These are phyloP conservation scores for Euphorbia celastroides DNA, from an alignment of 441 rosid species.

Conservation along the genomic window DNA sequence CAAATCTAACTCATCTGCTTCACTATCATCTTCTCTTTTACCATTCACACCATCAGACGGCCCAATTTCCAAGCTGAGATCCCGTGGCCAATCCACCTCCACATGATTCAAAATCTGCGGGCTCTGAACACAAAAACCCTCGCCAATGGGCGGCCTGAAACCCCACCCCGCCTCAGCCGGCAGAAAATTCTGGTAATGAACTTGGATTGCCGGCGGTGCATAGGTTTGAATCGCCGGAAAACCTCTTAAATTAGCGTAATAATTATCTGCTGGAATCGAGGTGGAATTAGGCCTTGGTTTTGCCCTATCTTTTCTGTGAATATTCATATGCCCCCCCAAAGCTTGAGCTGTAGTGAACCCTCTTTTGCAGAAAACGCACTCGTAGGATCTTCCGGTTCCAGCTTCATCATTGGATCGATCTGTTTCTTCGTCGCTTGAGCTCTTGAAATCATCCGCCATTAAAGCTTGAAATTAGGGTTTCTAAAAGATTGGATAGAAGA, in stretches of 20 bases:
- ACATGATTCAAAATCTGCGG: slow-evolving; percentile 25
- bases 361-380: slow-evolving; percentile 62
- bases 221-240: slow-evolving; percentile 22
- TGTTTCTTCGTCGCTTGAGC: slow-evolving; percentile 34
- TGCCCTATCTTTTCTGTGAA: slow-evolving; percentile 55
- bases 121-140: slow-evolving; percentile 20
- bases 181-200: slow-evolving; percentile 18
- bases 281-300: slow-evolving; percentile 12
- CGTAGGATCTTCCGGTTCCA: slow-evolving; percentile 43
- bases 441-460: slow-evolving; percentile 13
- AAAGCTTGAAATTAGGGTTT: too few relatives aligned
- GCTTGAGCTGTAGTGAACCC: slow-evolving; percentile 86
- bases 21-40: slow-evolving; percentile 18
- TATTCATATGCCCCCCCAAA: slow-evolving; percentile 77
- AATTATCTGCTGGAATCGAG: slow-evolving; percentile 24
- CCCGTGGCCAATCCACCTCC: slow-evolving; percentile 30
- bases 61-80: slow-evolving; percentile 47
- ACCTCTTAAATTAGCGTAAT: slow-evolving; percentile 26
- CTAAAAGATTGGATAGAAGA: too few relatives aligned
- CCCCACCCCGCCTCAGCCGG: slow-evolving; percentile 34
- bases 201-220: slow-evolving; percentile 23
- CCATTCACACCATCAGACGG: slow-evolving; percentile 19
- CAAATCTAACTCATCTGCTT: slow-evolving; percentile 52
- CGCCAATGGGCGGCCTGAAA: slow-evolving; percentile 20
- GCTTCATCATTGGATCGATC: slow-evolving; percentile 27